Conservation (phyloP, 2,329 filamentous ascomycete species). For the Pezicula neosporulosa region DNA sequence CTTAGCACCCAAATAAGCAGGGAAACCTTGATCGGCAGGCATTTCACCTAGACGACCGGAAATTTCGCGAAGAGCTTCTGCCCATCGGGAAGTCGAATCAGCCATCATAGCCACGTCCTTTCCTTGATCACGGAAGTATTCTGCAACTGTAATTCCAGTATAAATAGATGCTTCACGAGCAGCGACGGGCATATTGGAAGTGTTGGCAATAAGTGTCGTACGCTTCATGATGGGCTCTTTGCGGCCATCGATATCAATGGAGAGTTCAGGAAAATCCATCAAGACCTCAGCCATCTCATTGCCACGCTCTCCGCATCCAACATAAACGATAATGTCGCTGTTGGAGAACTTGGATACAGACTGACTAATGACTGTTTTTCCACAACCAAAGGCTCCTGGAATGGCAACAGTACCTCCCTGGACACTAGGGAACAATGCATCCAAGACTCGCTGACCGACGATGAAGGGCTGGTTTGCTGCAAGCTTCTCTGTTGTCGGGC, state of each 20-base stretch:
- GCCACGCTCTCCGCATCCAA: conserved; percentile 86
- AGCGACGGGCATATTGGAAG: conserved; percentile 99
- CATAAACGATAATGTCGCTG: conserved; percentile 97
- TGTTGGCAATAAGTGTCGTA: conserved; percentile 97
- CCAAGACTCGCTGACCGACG: conserved; percentile 93
- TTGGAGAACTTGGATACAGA: conserved; percentile 99
- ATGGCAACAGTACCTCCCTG: conserved; percentile 98
- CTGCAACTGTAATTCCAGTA: conserved; percentile 84
- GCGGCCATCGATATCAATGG: conserved; percentile 89
- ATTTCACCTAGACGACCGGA: conserved; percentile 98
- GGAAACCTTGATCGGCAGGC: conserved; percentile 99
- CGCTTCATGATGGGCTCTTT: conserved; percentile 99
- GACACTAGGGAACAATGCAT: conserved; percentile 93
- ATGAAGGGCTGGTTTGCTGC: conserved; percentile 88
- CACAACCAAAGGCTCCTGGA: conserved; percentile 95
- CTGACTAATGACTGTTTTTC: conserved; percentile 99
- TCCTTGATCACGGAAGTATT: conserved; percentile 97
- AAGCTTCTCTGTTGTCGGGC: conserved; percentile 88
- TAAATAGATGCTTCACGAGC: conserved; percentile 99
- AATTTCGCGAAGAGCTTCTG: conserved; percentile 96
- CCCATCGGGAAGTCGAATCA: conserved; percentile 96
- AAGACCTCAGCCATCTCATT: conserved; percentile 99
- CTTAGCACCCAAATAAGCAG: conserved; percentile 93
- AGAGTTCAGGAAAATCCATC: conserved; percentile 99
- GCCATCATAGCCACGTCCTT: conserved; percentile 99